Percentiles rank a stretch among this genome's conserved stretches.
phyloP scores from a whole-genome alignment of 192 early-diverging fungal species.

The Linnemannia hyalina region DNA sequence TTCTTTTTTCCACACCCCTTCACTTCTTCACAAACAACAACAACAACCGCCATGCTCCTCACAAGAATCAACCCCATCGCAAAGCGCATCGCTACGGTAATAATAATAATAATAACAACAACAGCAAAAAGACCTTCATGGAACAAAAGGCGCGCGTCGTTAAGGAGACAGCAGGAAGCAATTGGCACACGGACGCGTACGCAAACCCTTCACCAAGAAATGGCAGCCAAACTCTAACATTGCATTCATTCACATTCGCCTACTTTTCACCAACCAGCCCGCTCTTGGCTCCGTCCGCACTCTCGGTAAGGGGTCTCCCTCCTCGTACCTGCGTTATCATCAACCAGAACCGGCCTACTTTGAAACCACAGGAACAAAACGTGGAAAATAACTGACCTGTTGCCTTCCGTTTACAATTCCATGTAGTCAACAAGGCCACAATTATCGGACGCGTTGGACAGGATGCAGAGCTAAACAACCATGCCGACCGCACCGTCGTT shows the following conservation, averaged over 20 bases:
- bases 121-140: background rate
- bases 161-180: background rate
- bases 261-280: conserved; percentile 11
- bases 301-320: conserved; percentile 10
- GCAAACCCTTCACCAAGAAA: background rate
- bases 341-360: background rate
- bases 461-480: conserved; percentile 63
- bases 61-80: conserved; percentile 35
- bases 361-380: background rate
- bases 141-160: background rate
- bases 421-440: conserved; percentile 74
- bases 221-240: background rate
- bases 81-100: conserved; percentile 44
- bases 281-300: conserved; percentile 42
- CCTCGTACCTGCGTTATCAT: background rate
- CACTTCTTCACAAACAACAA: conserved; percentile 2
- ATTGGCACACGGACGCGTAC: background rate
- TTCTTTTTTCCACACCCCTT: background rate
- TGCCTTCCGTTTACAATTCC: background rate
- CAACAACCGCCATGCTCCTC: conserved; percentile 31
- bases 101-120: background rate
- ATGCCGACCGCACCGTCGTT: conserved; percentile 63
- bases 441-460: conserved; percentile 74
- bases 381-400: background rate
- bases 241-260: background rate